phyloP scores from a whole-genome alignment of 257 asterid genomes.

The Fraxinus pennsylvanica region DNA sequence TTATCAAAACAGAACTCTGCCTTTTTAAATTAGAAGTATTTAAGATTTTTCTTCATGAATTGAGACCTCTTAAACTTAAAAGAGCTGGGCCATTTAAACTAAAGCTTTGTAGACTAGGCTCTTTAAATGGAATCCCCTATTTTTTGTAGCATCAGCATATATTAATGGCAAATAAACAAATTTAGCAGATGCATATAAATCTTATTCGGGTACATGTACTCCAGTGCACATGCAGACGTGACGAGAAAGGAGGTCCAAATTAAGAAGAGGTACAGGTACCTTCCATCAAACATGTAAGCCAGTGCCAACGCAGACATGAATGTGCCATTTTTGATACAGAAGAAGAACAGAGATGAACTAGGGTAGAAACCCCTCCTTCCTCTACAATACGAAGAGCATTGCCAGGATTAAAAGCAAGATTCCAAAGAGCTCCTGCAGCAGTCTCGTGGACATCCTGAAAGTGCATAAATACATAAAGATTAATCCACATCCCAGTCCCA shows the following conservation, averaged over 20 bases:
- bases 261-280: constrained; percentile 45
- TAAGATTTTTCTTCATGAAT: not conserved
- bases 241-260: not conserved
- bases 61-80: not conserved
- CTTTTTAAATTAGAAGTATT: not conserved
- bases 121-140: not conserved
- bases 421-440: constrained; percentile 98
- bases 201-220: not conserved
- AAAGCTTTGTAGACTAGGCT: not conserved
- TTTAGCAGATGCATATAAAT: not conserved
- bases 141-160: not conserved
- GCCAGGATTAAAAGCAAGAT: constrained; percentile 88
- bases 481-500: not conserved
- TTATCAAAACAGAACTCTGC: not conserved
- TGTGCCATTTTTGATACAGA: constrained; percentile 87
- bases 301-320: constrained; percentile 92
- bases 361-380: constrained; percentile 85
- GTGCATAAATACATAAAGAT: constrained; percentile 24
- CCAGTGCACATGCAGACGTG: not conserved
- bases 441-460: constrained; percentile 95
- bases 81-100: constrained; percentile 2
- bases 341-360: constrained; percentile 73
- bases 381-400: constrained; percentile 88
- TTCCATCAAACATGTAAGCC: constrained; percentile 88
- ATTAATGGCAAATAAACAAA: not conserved